Evolutionary conservation across 2,329 filamentous ascomycete species (phyloP).

Genomic region (Aspergillus floridensis): DNA sequence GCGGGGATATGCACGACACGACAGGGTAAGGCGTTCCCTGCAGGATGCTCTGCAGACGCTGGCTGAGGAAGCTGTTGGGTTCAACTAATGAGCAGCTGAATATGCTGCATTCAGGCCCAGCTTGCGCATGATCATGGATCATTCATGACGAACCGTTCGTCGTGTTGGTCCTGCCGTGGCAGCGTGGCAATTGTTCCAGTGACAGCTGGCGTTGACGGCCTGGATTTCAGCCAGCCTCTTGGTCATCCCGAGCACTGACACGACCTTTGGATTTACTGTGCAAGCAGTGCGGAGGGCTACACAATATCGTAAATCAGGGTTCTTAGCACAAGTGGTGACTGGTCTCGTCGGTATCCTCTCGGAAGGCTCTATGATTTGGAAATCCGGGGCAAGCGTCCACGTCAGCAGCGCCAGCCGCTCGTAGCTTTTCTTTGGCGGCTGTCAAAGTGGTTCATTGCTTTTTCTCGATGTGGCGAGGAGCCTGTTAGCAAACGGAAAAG

Average conservation of each 20-base stretch:
- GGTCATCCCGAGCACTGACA: background rate
- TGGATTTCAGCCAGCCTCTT: constrained; percentile 5
- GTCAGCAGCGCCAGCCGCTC: background rate
- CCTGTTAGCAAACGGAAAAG: background rate
- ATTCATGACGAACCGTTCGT: background rate
- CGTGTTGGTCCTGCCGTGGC: background rate
- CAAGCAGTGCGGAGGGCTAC: background rate
- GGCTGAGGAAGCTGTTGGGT: background rate
- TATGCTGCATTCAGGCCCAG: background rate
- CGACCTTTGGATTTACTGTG: background rate
- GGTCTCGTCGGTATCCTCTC: background rate
- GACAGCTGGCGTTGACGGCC: background rate
- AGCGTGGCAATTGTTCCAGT: background rate
- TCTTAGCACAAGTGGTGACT: background rate
- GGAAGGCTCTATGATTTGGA: background rate
- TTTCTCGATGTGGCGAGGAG: background rate
- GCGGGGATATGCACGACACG: background rate
- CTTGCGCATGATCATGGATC: background rate
- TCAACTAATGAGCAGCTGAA: background rate
- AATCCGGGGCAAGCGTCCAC: background rate
- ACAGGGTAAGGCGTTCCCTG: background rate
- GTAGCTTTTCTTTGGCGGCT: background rate
- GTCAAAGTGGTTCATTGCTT: background rate
- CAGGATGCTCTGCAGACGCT: constrained; percentile 1
- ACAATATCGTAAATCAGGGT: background rate